These are phyloP conservation scores for Peronosclerospora sorghi DNA, from an alignment of 352 stramenopile species.

Conservation along the genomic window DNA sequence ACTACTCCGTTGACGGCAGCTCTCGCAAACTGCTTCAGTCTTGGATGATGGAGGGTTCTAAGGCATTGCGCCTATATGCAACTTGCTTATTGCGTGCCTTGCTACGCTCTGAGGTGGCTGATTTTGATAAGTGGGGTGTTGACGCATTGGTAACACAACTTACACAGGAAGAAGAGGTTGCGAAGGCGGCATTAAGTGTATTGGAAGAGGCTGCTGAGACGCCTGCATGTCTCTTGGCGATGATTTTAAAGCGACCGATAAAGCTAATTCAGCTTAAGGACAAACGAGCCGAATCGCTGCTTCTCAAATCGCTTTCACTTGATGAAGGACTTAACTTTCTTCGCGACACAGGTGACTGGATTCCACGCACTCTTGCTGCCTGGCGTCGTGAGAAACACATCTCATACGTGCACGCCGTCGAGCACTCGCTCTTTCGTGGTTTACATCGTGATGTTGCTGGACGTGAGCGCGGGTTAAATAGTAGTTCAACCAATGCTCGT, in stretches of 20 bases:
- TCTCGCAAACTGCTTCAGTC: slow-evolving; percentile 80
- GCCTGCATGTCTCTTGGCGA: slow-evolving; percentile 68
- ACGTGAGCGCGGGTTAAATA: slow-evolving; percentile 35
- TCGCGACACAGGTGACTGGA: slow-evolving; percentile 74
- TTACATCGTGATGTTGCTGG: slow-evolving; percentile 70
- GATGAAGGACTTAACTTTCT: slow-evolving; percentile 70
- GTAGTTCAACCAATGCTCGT: slow-evolving; percentile 20
- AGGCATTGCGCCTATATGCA: slow-evolving; percentile 73
- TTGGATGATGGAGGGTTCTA: slow-evolving; percentile 82
- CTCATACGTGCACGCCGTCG: slow-evolving; percentile 75
- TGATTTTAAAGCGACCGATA: slow-evolving; percentile 71
- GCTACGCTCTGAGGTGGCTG: slow-evolving; percentile 72
- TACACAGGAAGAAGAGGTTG: slow-evolving; percentile 77
- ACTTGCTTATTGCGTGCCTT: slow-evolving; percentile 76
- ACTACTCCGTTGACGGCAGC: slow-evolving; percentile 82
- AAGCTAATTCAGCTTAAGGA: slow-evolving; percentile 74
- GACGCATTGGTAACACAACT: slow-evolving; percentile 78
- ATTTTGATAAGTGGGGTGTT: slow-evolving; percentile 85
- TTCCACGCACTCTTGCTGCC: slow-evolving; percentile 53
- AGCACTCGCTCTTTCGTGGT: slow-evolving; percentile 72
- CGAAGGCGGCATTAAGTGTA: slow-evolving; percentile 77
- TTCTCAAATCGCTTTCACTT: slow-evolving; percentile 79
- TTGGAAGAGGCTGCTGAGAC: slow-evolving; percentile 80
- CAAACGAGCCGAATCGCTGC: slow-evolving; percentile 64
- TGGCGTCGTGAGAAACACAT: slow-evolving; percentile 81